A percentile compares a stretch with the other conserved stretches of the same genome.
Evolutionary conservation across 495 filamentous ascomycete genomes (phyloP).

Genomic region (Penicillium manginii): DNA sequence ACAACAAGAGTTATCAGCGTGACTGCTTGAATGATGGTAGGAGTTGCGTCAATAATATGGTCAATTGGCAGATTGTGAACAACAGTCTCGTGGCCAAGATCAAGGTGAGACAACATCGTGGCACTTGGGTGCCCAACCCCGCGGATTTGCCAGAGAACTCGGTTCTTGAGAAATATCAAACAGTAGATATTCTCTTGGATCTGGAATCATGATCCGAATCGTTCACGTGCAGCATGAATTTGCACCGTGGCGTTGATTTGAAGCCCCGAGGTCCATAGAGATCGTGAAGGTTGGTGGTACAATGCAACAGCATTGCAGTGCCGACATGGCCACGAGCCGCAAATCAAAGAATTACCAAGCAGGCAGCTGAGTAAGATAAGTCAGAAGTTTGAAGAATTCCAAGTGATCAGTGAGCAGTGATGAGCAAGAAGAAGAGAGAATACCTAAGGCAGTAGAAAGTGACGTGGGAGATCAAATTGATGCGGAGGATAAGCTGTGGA

Average conservation of each 20-base stretch:
- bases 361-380: not conserved
- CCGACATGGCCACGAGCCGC: not conserved
- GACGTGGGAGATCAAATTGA: not conserved
- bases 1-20: too few relatives aligned
- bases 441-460: not conserved
- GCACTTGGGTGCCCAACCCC: not conserved
- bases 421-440: not conserved
- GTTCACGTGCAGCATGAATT: not conserved
- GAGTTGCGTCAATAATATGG: too few relatives aligned
- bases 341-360: not conserved
- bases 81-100: not conserved
- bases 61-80: not conserved
- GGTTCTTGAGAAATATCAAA: not conserved
- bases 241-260: constrained; percentile 1
- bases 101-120: not conserved
- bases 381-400: too few relatives aligned
- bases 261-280: constrained; percentile 6
- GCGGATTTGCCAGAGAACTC: not conserved
- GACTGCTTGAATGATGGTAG: too few relatives aligned
- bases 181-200: not conserved
- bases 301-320: constrained; percentile 16
- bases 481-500: constrained; percentile 30
- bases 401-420: too few relatives aligned
- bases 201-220: not conserved
- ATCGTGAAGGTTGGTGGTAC: constrained; percentile 9